Evolutionary conservation across 1,284 basidiomycete species (phyloP), one percentile per base, ranked within the genome.

Genomic region (Psilocybe mexicana): DNA sequence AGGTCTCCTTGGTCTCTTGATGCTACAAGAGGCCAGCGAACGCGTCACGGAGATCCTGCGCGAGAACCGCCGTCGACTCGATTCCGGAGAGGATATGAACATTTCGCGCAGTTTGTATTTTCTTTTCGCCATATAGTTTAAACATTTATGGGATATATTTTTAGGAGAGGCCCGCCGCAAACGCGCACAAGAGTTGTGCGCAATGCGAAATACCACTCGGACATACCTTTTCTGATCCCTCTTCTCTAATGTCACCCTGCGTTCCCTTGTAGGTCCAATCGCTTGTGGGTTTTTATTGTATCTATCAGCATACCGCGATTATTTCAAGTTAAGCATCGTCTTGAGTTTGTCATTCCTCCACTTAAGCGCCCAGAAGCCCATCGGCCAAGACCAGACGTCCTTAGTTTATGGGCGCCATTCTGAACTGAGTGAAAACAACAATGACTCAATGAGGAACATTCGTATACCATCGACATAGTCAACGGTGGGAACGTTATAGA

Each of bases 1-100:
- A 2, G 52, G 47, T 8, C 48, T 56, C 12, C 48, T 57, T 6
- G 55, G 30, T 2, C 25, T 62, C 3, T 57, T 63, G 23, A 59
- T 51, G 40, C 38, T 40, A 12, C 38, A 40, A 12, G 59, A 52
- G 18, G 64, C 64, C 6, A 65, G 64, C 38, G 59, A 63, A 26
- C 64, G 62, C 18, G 59, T 65, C 46, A 63, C 55, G 24, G 64
- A 65, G 38, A 65, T 65, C 8, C 58, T 65, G 23, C 60, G 64
- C 35, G 64, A 65, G 33, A 63, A 61, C 44, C 62, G 64, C 6
- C 59, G 64, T 24, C 60, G 62, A 1, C 55, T 65, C 2, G 64
- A 65, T 33, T 46, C 55, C 23, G 64, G 64, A 35, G 64, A 65
- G 40, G 64, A 65, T 51, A 46, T 55, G 1, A 58, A 57, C 54